Conservation (phyloP, 768 basidiomycete species). For the Gymnopilus junonius region DNA sequence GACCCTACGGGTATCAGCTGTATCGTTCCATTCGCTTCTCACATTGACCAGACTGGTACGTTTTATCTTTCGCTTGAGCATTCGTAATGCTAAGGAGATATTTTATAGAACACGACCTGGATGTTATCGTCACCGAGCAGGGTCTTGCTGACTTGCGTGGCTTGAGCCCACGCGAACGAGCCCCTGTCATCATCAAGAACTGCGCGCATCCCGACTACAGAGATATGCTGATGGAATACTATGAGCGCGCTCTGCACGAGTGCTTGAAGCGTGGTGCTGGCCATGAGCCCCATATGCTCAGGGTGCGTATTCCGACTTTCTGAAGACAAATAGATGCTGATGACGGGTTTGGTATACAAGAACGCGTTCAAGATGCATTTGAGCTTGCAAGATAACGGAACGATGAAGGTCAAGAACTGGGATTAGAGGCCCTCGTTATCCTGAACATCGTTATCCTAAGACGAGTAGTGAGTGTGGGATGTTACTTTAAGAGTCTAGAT, state of each 20-base stretch:
- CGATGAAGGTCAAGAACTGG: conserved; percentile 45
- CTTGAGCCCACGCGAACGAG: conserved; percentile 49
- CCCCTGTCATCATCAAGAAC: conserved; percentile 49
- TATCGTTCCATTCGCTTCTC: conserved; percentile 52
- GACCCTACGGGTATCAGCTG: conserved; percentile 55
- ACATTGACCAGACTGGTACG: conserved; percentile 52
- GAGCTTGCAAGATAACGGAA: conserved; percentile 40
- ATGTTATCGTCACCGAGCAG: conserved; percentile 52
- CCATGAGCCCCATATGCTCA: conserved; percentile 54
- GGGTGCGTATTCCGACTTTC: conserved; percentile 28
- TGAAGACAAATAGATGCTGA: neutral
- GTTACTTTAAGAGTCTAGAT: neutral
- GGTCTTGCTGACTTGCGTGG: conserved; percentile 53
- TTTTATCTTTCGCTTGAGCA: neutral
- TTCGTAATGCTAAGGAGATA: neutral
- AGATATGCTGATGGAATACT: conserved; percentile 48
- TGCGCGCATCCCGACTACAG: conserved; percentile 54
- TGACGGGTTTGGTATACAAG: conserved; percentile 14
- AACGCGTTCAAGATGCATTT: conserved; percentile 41
- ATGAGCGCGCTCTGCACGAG: conserved; percentile 46
- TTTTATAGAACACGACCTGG: conserved; percentile 48
- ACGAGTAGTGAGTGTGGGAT: no score
- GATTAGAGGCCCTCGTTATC: no score
- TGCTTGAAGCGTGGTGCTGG: conserved; percentile 47
- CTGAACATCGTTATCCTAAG: no score